Base-by-base conservation (phyloP, 169 alveolate genomes). In the Cryptosporidium andersoni region DNA sequence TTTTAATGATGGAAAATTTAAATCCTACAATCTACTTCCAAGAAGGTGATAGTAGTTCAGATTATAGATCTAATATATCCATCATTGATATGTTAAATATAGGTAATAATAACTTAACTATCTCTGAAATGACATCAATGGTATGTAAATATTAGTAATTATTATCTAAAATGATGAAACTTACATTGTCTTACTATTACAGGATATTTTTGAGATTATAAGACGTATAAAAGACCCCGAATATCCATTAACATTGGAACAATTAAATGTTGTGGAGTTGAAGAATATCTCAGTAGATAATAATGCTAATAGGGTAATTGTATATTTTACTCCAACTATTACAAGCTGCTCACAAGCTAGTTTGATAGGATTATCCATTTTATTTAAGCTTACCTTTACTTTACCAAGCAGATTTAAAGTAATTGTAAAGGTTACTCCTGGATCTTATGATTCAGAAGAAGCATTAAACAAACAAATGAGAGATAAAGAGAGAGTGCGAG, bases 291-390 rank as follows among this genome's bases (percentile, higher is more conserved):
- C 81, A 66, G 91, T 96, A 40, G 94, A 95, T 88, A 81, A 89
- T 52, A 90, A 92, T 25, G 91, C 90, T 51, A 82, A 90, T 80
- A 37, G 62, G 11, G 88, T 97, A 36, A 92, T 91, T 1, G 97
- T 98, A 0, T 82, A 81, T 65, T 98, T 95, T 90, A 95, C 97
- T 0, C 99, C 99, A 2, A 98, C 99, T 34, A 97, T 98, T 62
- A 99, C 99, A 48, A 98, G 96, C 82, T 98, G 99, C 88, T 89
- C 95, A 3, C 96, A 96, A 95, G 98, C 99, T 9, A 94, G 98
- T 52, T 88, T 96, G 37, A 98, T 98, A 4, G 99, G 99, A 0
- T 88, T 98, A 68, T 94, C 96, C 95, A 92, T 98, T 40, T 94
- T 93, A 80, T 97, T 94, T 52, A 97, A 98, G 93, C 91, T 97